Evolutionary conservation across 805 yeast genomes (phyloP).

Genomic region (Cyberlindnera veronae): DNA sequence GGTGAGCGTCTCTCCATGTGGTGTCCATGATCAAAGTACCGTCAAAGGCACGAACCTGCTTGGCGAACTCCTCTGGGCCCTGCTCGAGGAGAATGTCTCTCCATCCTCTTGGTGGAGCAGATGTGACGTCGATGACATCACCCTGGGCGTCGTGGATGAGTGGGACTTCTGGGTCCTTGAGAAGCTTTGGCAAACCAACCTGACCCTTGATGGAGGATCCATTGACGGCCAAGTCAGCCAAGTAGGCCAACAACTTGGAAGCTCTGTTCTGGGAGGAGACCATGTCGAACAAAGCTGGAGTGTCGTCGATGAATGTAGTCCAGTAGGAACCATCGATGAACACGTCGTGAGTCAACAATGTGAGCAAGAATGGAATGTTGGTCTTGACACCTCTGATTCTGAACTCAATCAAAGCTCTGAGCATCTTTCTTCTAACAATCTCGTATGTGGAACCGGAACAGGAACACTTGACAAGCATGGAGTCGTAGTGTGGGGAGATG

Average conservation of each 20-base stretch:
- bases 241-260: constrained; percentile 82
- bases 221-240: constrained; percentile 92
- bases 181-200: constrained; percentile 83
- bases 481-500: constrained; percentile 95
- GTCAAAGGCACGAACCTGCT: constrained; percentile 74
- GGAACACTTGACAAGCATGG: constrained; percentile 96
- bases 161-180: constrained; percentile 75
- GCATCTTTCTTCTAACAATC: constrained; percentile 96
- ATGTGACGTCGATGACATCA: constrained; percentile 52
- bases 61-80: constrained; percentile 90
- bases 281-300: constrained; percentile 94
- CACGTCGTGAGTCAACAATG: constrained; percentile 84
- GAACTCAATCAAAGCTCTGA: constrained; percentile 93
- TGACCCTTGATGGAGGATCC: constrained; percentile 97
- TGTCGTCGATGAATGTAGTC: constrained; percentile 98
- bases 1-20: constrained; percentile 99
- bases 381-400: constrained; percentile 99
- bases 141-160: constrained; percentile 60
- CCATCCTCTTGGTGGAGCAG: constrained; percentile 75
- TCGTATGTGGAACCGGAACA: constrained; percentile 97
- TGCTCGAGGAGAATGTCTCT: constrained; percentile 78
- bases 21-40: constrained; percentile 97
- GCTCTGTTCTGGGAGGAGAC: constrained; percentile 95
- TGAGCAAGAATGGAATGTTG: constrained; percentile 92
- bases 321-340: constrained; percentile 87